Evolutionary conservation across 116 monocot genomes (phyloP).

Genomic region (Phalaenopsis hybrid): DNA sequence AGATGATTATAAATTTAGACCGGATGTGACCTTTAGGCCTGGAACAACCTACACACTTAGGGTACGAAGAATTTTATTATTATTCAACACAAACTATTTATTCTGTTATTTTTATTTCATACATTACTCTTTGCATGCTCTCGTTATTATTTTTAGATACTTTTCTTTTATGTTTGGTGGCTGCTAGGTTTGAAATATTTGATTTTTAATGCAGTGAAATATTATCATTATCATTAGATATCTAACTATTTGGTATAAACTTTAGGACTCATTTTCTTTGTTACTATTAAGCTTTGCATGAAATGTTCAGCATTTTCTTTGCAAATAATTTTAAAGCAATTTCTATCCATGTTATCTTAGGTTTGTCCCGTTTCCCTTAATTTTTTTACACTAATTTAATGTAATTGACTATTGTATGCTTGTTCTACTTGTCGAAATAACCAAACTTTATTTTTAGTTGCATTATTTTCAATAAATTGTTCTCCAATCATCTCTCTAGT

Average conservation of each 20-base stretch:
- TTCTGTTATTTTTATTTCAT: neutral
- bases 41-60: conserved; percentile 9
- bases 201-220: neutral
- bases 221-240: neutral
- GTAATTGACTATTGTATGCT: no score
- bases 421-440: no score
- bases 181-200: neutral
- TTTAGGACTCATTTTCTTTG: neutral
- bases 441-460: no score
- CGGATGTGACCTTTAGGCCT: conserved; percentile 9
- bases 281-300: neutral
- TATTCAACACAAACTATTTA: neutral
- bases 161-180: neutral
- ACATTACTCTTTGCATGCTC: neutral
- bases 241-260: neutral
- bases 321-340: neutral
- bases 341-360: neutral
- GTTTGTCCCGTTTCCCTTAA: neutral
- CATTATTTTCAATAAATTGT: no score
- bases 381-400: neutral
- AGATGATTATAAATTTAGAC: conserved; percentile 16
- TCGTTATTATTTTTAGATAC: neutral
- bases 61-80: conserved; percentile 2
- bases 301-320: neutral
- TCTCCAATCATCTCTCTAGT: no score